These are phyloP conservation scores for Conringia planisiliqua DNA, from an alignment of 345 rosid genomes.

Conservation along the genomic window DNA sequence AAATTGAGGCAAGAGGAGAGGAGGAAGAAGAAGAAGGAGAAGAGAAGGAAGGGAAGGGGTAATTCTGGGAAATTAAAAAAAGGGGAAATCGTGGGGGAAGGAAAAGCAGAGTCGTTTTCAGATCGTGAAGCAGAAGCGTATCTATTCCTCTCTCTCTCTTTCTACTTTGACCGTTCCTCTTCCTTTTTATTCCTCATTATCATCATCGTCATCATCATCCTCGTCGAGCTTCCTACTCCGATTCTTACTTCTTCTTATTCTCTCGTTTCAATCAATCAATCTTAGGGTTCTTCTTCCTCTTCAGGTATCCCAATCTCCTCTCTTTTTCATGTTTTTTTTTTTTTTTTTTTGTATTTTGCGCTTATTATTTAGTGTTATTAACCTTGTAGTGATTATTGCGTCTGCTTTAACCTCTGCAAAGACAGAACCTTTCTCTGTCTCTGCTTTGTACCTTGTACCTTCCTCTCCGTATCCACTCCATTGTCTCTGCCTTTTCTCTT, in stretches of 20 bases:
- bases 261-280: slow-evolving; percentile 13
- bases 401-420: slow-evolving; percentile 29
- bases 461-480: slow-evolving; percentile 18
- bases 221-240: background rate
- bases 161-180: slow-evolving; percentile 39
- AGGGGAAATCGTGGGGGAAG: slow-evolving; percentile 12
- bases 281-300: slow-evolving; percentile 20
- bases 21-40: background rate
- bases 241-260: slow-evolving; percentile 2
- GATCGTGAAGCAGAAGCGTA: slow-evolving; percentile 31
- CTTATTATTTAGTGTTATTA: slow-evolving; percentile 13
- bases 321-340: background rate
- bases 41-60: background rate
- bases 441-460: slow-evolving; percentile 15
- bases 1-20: background rate
- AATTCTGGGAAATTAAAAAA: background rate
- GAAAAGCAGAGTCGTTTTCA: slow-evolving; percentile 36
- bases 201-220: background rate
- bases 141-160: slow-evolving; percentile 12
- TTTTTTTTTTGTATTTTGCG: background rate
- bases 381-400: background rate
- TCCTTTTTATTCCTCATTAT: slow-evolving; percentile 21
- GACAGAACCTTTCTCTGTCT: slow-evolving; percentile 27
- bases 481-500: slow-evolving; percentile 18
- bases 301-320: slow-evolving; percentile 7